phyloP scores from a whole-genome alignment of 2,329 filamentous ascomycete genomes.

The Aspergillus persii region DNA sequence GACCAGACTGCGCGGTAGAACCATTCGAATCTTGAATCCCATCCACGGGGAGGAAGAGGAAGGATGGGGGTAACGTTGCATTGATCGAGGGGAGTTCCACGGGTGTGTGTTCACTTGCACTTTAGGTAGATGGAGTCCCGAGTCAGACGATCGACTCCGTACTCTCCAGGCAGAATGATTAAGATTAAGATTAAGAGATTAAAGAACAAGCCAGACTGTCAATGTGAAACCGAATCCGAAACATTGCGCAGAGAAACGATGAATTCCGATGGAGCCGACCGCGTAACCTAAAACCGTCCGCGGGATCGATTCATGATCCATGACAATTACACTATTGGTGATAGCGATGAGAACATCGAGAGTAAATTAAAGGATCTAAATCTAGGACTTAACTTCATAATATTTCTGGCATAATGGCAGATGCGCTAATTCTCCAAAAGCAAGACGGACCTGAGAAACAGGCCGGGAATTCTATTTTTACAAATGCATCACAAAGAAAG shows the following conservation, averaged over 20 bases:
- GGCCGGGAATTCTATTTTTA: constrained; percentile 39
- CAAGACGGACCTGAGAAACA: constrained; percentile 20
- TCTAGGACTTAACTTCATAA: constrained; percentile 25
- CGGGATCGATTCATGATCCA: too few species aligned
- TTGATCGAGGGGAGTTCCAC: too few species aligned
- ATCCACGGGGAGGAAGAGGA: too few species aligned
- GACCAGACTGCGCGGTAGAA: too few species aligned
- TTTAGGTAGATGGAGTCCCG: too few species aligned
- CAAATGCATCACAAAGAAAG: constrained; percentile 27
- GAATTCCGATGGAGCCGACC: neutral
- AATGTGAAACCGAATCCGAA: neutral
- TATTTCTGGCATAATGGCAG: constrained; percentile 35
- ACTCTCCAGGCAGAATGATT: neutral
- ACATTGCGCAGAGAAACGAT: neutral
- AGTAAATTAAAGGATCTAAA: neutral
- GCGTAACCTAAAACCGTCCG: neutral
- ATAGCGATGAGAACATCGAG: neutral
- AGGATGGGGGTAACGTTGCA: too few species aligned
- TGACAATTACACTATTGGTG: neutral
- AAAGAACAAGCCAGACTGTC: neutral
- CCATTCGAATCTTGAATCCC: too few species aligned
- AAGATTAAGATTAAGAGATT: neutral
- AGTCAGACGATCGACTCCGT: too few species aligned
- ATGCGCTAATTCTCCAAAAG: constrained; percentile 36
- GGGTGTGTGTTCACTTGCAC: too few species aligned